Evolutionary conservation across 139 green algal genomes (phyloP).

Genomic region (Tetradesmus obliquus): DNA sequence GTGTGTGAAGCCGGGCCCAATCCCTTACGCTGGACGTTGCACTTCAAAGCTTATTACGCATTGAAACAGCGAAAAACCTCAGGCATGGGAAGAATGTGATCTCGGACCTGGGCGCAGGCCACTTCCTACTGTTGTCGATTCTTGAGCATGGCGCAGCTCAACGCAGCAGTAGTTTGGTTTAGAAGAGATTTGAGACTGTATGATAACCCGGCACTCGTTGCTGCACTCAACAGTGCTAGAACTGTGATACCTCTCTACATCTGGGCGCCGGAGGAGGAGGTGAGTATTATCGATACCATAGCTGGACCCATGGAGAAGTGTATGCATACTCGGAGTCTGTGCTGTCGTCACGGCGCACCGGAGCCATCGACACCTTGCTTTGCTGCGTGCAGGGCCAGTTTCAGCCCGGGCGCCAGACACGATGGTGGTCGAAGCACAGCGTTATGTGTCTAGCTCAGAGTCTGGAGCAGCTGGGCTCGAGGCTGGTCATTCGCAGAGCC

Average conservation of each 20-base stretch:
- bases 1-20: neutral
- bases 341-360: neutral
- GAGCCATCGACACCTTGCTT: neutral
- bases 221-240: constrained; percentile 64
- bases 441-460: constrained; percentile 65
- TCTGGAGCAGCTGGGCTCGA: constrained; percentile 78
- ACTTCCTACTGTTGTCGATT: neutral
- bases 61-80: neutral
- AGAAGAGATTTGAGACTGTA: constrained; percentile 81
- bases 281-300: neutral
- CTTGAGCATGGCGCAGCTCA: neutral
- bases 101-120: neutral
- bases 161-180: constrained; percentile 75
- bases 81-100: neutral
- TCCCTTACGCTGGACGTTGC: neutral
- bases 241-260: constrained; percentile 91
- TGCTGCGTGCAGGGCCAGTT: constrained; percentile 81
- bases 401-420: constrained; percentile 83
- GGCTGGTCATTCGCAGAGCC: constrained; percentile 73
- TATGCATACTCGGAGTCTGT: neutral
- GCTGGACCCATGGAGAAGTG: neutral
- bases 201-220: constrained; percentile 85
- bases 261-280: constrained; percentile 92
- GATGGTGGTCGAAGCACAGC: constrained; percentile 64
- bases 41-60: neutral